Percentiles rank a stretch among this genome's conserved stretches.
Conservation (phyloP, 1,284 basidiomycete species). For the Wallemia mellicola region DNA sequence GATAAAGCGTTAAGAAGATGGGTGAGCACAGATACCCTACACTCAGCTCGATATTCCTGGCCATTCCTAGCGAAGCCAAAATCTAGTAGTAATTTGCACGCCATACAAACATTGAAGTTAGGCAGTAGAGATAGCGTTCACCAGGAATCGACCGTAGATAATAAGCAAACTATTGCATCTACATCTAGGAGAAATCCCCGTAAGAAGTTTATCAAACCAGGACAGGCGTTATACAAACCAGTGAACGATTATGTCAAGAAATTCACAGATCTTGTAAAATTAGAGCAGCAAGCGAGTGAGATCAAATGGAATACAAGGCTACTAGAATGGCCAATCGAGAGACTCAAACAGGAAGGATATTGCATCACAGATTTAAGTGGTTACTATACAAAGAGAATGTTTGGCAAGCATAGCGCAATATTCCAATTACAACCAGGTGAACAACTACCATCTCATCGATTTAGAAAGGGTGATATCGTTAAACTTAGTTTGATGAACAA, state of each 20-base stretch:
- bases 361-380: constrained; percentile 30
- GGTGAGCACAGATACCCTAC: neutral
- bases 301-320: constrained; percentile 25
- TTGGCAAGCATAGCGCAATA: constrained; percentile 29
- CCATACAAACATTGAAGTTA: neutral
- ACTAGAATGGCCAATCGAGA: constrained; percentile 28
- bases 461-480: constrained; percentile 23
- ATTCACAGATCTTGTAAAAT: neutral
- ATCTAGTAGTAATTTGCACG: neutral
- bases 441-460: constrained; percentile 26
- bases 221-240: neutral
- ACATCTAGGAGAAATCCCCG: too few species aligned
- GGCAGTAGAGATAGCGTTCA: neutral
- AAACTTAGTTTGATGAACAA: constrained; percentile 6
- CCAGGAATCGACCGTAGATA: too few species aligned
- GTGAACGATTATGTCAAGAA: neutral
- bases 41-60: neutral
- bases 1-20: neutral
- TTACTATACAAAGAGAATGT: constrained; percentile 31
- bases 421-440: constrained; percentile 30
- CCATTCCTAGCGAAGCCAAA: neutral
- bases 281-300: neutral
- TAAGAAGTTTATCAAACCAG: neutral
- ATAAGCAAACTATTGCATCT: too few species aligned
- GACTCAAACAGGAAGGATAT: constrained; percentile 34